Conservation (phyloP, 2,329 filamentous ascomycete species). For the Sporothrix pallida region DNA sequence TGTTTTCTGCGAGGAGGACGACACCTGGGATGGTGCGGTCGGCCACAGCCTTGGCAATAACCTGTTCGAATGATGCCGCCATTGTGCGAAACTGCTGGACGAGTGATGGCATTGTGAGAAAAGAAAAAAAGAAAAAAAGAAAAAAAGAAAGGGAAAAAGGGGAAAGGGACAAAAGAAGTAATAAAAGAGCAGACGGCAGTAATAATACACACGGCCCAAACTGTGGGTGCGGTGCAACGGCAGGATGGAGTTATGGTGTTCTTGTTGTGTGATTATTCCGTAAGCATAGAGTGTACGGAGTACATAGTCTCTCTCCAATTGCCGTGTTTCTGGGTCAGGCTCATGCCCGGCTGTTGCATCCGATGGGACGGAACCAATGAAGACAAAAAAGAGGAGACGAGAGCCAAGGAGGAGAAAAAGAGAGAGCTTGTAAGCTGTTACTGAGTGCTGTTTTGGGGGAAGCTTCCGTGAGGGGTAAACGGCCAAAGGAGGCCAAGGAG, state of each 20-base stretch:
- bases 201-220: too few species aligned
- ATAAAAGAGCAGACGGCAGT: background rate
- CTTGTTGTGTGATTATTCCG: background rate
- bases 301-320: background rate
- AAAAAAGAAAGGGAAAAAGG: background rate
- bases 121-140: background rate
- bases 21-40: conserved; percentile 37
- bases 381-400: background rate
- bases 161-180: background rate
- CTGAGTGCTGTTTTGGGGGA: background rate
- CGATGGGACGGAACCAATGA: conserved; percentile 22
- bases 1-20: conserved; percentile 39
- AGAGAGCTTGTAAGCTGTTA: too few species aligned
- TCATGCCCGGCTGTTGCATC: conserved; percentile 27
- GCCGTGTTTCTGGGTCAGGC: background rate
- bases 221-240: background rate
- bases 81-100: conserved; percentile 8
- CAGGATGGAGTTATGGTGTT: background rate
- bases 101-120: background rate
- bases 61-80: conserved; percentile 35
- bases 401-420: too few species aligned
- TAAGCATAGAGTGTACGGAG: background rate
- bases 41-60: conserved; percentile 37
- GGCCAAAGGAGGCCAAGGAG: background rate
- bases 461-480: conserved; percentile 16